Conservation (phyloP, 169 alveolate species). For the Plasmodium vinckei region DNA sequence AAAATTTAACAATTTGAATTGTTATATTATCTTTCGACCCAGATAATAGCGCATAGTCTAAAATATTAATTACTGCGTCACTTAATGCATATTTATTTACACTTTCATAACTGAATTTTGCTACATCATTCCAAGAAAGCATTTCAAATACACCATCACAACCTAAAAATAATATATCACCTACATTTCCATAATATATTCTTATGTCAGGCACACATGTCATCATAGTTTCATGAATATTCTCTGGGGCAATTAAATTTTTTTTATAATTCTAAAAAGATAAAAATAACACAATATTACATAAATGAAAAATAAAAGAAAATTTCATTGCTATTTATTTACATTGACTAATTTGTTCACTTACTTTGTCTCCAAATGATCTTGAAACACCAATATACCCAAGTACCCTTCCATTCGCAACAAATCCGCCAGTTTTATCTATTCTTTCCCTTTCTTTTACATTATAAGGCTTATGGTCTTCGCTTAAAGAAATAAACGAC, state of each 20-base stretch:
- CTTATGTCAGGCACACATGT: constrained; percentile 66
- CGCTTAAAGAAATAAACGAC: constrained; percentile 64
- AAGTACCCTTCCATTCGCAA: constrained; percentile 71
- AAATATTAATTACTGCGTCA: constrained; percentile 65
- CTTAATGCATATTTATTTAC: constrained; percentile 57
- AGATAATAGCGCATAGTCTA: constrained; percentile 65
- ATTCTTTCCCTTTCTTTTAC: constrained; percentile 68
- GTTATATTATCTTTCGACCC: constrained; percentile 74
- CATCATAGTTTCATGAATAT: constrained; percentile 67
- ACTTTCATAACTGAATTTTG: constrained; percentile 63
- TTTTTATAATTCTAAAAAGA: constrained; percentile 40
- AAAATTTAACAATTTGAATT: constrained; percentile 66
- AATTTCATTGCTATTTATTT: not conserved
- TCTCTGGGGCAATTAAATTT: constrained; percentile 21
- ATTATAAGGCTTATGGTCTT: constrained; percentile 71
- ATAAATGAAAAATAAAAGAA: not conserved
- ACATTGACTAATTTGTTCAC: not conserved
- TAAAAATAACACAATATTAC: not conserved
- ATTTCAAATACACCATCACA: constrained; percentile 75
- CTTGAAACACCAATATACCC: constrained; percentile 73
- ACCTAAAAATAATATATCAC: constrained; percentile 57
- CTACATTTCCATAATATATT: constrained; percentile 61
- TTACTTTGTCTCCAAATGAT: constrained; percentile 71
- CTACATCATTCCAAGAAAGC: constrained; percentile 72
- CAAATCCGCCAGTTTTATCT: constrained; percentile 66